Evolutionary conservation across 2,329 filamentous ascomycete species (phyloP), one percentile per base, ranked within the genome.

Genomic region (Penicillium sp.): DNA sequence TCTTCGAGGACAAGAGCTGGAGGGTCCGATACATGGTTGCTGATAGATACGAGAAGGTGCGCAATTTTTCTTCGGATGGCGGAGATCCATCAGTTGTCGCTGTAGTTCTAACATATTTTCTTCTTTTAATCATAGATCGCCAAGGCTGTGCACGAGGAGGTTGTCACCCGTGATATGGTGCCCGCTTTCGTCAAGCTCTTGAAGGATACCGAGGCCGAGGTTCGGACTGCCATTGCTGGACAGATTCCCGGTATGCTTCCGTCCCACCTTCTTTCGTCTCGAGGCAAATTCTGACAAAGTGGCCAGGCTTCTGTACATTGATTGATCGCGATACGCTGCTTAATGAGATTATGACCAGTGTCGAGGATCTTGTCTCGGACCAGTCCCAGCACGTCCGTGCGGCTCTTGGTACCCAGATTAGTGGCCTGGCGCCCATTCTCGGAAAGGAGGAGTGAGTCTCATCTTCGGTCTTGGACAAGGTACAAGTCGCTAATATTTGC

Each of bases 1-100:
- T 99, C 68, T 97, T 99, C 76, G 94, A 97, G 68, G 94, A 99
- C 74, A 99, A 97, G 84, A 97, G 94, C 78, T 99, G 94, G 94
- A 87, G 94, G 68, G 94, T 99, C 54, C 86, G 94, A 71, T 99
- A 97, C 76, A 99, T 99, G 94, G 94, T 99, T 65, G 94, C 94
- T 42, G 94, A 99, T 75, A 86, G 91, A 71, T 99, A 97, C 69
- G 94, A 99, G 76, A 97, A 97, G 88, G 91, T 91, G 69, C 43
- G 69, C 26, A 18, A 7, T 47, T 15, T 6, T 23, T n/a, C 37
- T 40, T 46, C 26, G n/a, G 5, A 13, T n/a, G 29, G 26, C 21
- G 13, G 24, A 46, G 9, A 12, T 39, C 17, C 3, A 4, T 49
- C 24, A 13, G 12, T n/a, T 13, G 5, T 0, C 43, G 24, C 10